These are phyloP conservation scores for Coelastrella sp. DNA, from an alignment of 139 green algal genomes.

Conservation along the genomic window DNA sequence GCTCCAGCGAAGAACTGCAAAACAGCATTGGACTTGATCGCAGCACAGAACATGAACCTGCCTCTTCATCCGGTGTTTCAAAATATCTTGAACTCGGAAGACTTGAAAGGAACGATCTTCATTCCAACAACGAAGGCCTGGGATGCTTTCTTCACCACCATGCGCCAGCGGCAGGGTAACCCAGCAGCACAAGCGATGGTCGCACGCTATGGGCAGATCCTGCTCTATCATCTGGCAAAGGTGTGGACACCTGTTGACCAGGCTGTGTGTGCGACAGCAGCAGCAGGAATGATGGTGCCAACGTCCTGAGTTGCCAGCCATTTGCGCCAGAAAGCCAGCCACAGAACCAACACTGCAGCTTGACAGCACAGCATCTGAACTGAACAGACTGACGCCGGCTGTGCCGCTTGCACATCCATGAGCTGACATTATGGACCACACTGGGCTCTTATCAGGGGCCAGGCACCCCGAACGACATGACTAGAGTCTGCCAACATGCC, in stretches of 20 bases:
- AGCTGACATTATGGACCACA: too few species aligned
- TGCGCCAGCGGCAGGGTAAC: constrained; percentile 52
- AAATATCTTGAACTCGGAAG: constrained; percentile 43
- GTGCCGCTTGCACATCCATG: too few species aligned
- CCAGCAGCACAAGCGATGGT: constrained; percentile 47
- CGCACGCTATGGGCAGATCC: constrained; percentile 48
- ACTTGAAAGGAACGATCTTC: constrained; percentile 49
- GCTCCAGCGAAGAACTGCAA: constrained; percentile 34
- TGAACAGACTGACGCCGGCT: neutral
- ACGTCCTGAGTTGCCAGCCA: too few species aligned
- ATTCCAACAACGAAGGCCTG: constrained; percentile 47
- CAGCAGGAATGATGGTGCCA: too few species aligned
- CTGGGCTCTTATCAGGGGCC: too few species aligned
- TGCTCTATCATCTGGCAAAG: constrained; percentile 51
- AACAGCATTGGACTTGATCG: constrained; percentile 49
- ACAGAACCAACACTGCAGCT: too few species aligned
- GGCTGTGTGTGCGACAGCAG: neutral
- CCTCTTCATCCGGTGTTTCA: constrained; percentile 51
- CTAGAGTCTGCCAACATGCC: too few species aligned
- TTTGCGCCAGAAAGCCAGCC: too few species aligned
- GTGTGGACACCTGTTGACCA: neutral
- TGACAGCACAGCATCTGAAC: too few species aligned
- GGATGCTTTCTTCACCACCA: constrained; percentile 45
- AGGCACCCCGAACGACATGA: too few species aligned
- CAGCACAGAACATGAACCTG: constrained; percentile 43